Evolutionary conservation across 2,329 filamentous ascomycete genomes (phyloP), one percentile per base, ranked within the genome.

Genomic region (Pyricularia grisea): DNA sequence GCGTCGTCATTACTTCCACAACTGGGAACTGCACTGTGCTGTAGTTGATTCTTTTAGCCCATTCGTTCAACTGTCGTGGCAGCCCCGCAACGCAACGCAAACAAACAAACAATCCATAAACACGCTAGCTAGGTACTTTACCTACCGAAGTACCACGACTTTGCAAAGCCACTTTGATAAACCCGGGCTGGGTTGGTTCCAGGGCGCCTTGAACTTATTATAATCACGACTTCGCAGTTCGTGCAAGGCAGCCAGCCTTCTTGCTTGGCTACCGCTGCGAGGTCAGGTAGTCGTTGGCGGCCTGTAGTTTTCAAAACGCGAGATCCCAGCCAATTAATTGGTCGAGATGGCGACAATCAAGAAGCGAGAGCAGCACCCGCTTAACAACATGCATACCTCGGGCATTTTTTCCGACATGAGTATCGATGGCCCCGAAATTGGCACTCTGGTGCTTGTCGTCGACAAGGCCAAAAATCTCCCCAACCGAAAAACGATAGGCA

Each of bases 401-500:
- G 94, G 94, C 76, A 97, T 97, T 78, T 97, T 92, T 80, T 92
- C 94, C 67, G 94, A 97, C 80, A 93, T 97, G 90, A 92, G 90
- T 25, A 87, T 97, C 69, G 94, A 98, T 78, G 95, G 95, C 0
- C 94, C 95, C 3, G 85, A 92, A 70, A 97, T 99, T 75, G 95
- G 95, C 73, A 98, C 94, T 1, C 84, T 99, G 74, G 93, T 99
- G 65, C 87, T 93, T 69, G 90, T 99, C 75, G 88, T 98, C 75
- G 95, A 99, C 81, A 88, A 94, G 73, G 95, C 94, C 68, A 98
- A 97, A 87, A 99, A 99, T 78, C 82, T 99, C 73, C 95, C 95
- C 67, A 99, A 99, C 81, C 84, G 93, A 74, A 97, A 97, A 83
- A 95, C 93, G 6, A 97, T 99, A 84, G 95, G 95, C 69, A 99